phyloP scores from a whole-genome alignment of 2,329 filamentous ascomycete species.

The Colletotrichum australisinense region DNA sequence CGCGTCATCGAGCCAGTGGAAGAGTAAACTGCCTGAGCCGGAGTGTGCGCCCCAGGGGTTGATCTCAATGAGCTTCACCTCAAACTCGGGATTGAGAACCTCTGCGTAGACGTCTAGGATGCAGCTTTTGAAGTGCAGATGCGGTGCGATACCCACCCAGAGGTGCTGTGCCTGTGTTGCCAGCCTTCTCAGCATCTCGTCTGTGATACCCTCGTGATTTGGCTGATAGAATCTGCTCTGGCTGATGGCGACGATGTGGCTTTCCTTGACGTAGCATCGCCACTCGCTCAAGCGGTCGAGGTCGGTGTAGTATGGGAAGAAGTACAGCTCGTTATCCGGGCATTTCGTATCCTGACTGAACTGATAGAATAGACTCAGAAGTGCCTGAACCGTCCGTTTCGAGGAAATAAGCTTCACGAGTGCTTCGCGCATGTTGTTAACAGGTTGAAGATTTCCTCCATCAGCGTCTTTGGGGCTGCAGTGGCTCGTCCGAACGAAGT shows the following conservation, averaged over 20 bases:
- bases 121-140: neutral
- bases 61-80: neutral
- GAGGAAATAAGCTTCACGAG: too few relatives aligned
- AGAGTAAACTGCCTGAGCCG: neutral
- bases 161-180: accelerated
- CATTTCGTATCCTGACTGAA: accelerated
- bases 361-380: neutral
- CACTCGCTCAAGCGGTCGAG: neutral
- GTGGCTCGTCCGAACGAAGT: neutral
- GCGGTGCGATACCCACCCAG: accelerated
- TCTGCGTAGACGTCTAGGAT: neutral
- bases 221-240: neutral
- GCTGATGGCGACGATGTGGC: neutral
- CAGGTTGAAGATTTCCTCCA: too few relatives aligned
- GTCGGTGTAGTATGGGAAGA: neutral
- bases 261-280: neutral
- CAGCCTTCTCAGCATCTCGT: neutral
- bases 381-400: neutral
- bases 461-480: neutral
- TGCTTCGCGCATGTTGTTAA: too few relatives aligned
- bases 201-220: neutral
- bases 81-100: neutral
- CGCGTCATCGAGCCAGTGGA: neutral
- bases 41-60: neutral
- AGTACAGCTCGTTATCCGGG: neutral